A percentile compares a stretch with the other conserved stretches of the same genome.
Evolutionary conservation across 148 eudicot genomes (phyloP).

Genomic region (Beta vulgaris): DNA sequence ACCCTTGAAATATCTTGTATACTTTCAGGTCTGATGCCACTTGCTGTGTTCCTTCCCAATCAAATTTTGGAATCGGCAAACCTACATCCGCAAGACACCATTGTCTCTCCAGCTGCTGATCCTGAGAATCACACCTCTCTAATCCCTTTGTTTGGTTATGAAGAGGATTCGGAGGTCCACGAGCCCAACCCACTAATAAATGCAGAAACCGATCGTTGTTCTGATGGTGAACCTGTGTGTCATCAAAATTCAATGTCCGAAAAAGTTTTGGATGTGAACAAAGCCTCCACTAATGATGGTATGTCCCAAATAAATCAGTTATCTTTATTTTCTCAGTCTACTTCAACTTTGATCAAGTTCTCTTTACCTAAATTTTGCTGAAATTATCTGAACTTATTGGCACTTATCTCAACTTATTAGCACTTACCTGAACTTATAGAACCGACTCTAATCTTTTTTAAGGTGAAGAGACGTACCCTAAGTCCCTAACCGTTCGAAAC

Average conservation of each 20-base stretch:
- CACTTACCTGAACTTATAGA: too few species aligned
- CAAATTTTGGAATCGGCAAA: neutral
- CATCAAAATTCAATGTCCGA: neutral
- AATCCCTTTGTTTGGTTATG: neutral
- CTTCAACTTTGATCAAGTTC: neutral
- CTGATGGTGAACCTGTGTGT: neutral
- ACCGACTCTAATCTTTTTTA: too few species aligned
- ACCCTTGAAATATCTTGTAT: neutral
- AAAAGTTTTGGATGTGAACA: neutral
- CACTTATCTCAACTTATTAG: too few species aligned
- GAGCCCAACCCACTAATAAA: neutral
- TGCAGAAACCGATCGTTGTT: neutral
- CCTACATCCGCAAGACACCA: neutral
- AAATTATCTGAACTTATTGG: too few species aligned
- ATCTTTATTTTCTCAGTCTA: neutral
- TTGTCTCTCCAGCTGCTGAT: neutral
- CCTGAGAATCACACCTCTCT: neutral
- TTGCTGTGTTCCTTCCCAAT: neutral
- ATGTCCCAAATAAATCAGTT: too few species aligned
- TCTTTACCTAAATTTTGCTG: too few species aligned
- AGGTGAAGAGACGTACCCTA: too few species aligned
- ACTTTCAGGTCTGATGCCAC: neutral
- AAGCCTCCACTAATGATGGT: neutral
- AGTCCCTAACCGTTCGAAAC: neutral
- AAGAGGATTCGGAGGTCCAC: slow-evolving; percentile 7